Percentiles rank a stretch among this genome's conserved stretches.
phyloP scores from a whole-genome alignment of 805 yeast genomes.

The Pichia kluyveri region DNA sequence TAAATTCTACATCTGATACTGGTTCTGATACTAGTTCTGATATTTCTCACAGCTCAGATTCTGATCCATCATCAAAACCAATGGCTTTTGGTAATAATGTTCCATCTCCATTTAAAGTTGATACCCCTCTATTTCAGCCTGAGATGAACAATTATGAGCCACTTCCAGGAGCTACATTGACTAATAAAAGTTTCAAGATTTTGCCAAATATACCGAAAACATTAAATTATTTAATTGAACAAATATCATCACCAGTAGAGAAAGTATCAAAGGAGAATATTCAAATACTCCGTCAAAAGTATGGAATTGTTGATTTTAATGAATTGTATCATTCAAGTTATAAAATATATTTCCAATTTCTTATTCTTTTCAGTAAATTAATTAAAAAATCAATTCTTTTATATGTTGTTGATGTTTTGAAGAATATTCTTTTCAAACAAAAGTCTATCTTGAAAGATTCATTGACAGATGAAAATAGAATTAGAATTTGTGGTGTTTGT shows the following conservation, averaged over 20 bases:
- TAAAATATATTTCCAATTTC: neutral
- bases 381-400: neutral
- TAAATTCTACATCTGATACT: too few species aligned
- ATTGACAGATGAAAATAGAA: neutral
- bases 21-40: too few species aligned
- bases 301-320: conserved; percentile 2
- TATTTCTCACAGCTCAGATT: too few species aligned
- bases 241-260: neutral
- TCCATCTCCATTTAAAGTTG: neutral
- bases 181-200: neutral
- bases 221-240: neutral
- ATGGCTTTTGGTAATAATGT: too few species aligned
- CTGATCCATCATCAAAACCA: too few species aligned
- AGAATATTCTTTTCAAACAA: conserved; percentile 1
- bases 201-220: neutral
- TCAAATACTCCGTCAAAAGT: neutral
- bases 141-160: neutral
- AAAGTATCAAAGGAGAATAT: neutral
- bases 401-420: neutral
- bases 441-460: neutral
- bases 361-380: neutral
- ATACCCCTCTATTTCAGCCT: neutral
- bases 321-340: neutral
- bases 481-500: neutral
- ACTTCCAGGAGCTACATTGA: neutral